Base-by-base conservation (phyloP, 495 filamentous ascomycete genomes). In the Bryoglossum gracile region DNA sequence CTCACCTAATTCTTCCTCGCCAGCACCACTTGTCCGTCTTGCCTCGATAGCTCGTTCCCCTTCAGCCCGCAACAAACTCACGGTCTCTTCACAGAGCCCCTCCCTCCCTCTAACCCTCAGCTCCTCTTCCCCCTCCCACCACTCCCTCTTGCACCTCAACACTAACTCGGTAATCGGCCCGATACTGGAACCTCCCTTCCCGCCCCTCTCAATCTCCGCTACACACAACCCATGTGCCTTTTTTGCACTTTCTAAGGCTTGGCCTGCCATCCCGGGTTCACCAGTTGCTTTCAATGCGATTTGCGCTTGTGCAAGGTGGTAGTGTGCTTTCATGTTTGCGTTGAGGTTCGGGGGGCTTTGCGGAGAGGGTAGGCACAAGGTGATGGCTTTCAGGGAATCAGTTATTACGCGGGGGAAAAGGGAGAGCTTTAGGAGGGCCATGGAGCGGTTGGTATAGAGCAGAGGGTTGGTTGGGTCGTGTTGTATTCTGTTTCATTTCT, bases 381-480 rank as follows among this genome's bases (percentile, higher is more conserved):
- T 69, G 48, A 98, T 82, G 42, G 85, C 82, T 33, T 73, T 68
- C 18, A 82, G 63, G 55, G 89, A 90, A 66, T 96, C 92, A 30
- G 78, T 72, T 54, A 94, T 82, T 23, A 83, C 88, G n/a, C 63
- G 74, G n/a, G 85, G 73, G 75, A 80, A 89, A 57, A 73, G 70
- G 24, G 64, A 35, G 60, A 94, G 74, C 58, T 78, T 80, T 35
- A 92, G 69, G 35, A 90, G 83, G 9, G 87, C 81, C 65, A 95
- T 83, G 33, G 91, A 86, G 43, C 92, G 85, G 69, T 98, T 98
- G 23, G 91, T 94, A 71, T 81, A 89, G 39, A 86, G 71, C 3
- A 77, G 62, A 1, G 77, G 72, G 59, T 84, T 86, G 5, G 58
- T 65, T 4, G 74, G 67, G 62, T 89, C 79, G 43, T 72, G 69